Percentiles rank a stretch among this genome's conserved stretches.
Conservation (phyloP, 129 eudicot species). For the Centaurea solstitialis region DNA sequence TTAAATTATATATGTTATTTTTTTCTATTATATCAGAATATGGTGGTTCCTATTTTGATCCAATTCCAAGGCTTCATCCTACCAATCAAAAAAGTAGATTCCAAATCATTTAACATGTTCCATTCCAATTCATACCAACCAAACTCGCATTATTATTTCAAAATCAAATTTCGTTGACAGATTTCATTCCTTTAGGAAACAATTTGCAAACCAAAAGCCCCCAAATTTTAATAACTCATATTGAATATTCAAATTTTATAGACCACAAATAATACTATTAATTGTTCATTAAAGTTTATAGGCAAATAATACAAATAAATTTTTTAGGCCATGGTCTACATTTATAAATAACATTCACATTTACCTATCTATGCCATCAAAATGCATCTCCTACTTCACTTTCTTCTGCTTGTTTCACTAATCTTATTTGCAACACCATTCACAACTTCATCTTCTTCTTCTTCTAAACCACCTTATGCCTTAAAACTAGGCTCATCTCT, state of each 20-base stretch:
- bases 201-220: too few relatives aligned
- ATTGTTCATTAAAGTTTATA: neutral
- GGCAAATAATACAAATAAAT: neutral
- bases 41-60: too few relatives aligned
- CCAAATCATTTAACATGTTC: too few relatives aligned
- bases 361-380: neutral
- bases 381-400: slow-evolving; percentile 16
- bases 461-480: slow-evolving; percentile 8
- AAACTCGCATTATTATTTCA: too few relatives aligned
- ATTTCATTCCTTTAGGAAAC: too few relatives aligned
- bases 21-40: too few relatives aligned
- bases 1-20: too few relatives aligned
- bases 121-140: too few relatives aligned
- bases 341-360: slow-evolving; percentile 8
- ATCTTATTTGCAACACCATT: neutral
- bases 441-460: slow-evolving; percentile 22
- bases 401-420: slow-evolving; percentile 7
- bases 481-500: slow-evolving; percentile 36
- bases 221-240: neutral
- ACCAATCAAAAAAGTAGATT: too few relatives aligned
- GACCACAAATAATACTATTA: neutral
- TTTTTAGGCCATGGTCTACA: neutral
- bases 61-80: too few relatives aligned
- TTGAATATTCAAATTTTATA: neutral
- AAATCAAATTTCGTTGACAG: too few relatives aligned